Evolutionary conservation across 345 rosid genomes (phyloP), one percentile per base, ranked within the genome.

Genomic region (Rhodamnia argentea): DNA sequence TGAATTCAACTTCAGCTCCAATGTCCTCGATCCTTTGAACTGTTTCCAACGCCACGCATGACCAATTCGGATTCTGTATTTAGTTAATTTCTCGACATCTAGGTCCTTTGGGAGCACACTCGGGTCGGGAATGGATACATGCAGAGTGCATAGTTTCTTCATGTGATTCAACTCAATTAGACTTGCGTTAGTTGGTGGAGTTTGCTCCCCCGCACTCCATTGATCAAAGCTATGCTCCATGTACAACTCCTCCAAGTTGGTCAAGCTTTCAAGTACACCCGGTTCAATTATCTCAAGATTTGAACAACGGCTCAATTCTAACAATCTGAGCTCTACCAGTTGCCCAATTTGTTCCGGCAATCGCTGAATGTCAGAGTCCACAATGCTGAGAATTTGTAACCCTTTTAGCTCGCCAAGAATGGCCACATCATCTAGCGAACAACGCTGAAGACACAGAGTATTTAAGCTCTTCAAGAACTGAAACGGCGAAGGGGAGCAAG

Each of bases 41-140:
- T 1, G 7, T 11, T 0, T 13, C 3, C 0, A 0, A 4, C 40
- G 3, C 6, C 0, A 0, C 58, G 0, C 58, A 7, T 20, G 0
- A 5, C 10, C 40, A 1, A 27, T 6, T 7, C 0, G 0, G 37
- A 6, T 60, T 27, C 3, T 3, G 3, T 29, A 62, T 2, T 29
- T 62, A 37, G 22, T 29, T 62, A 62, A 29, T 29, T 62, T 3
- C 5, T 29, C 1, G 1, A 62, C 2, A 0, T 29, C 3, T 27
- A 62, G 1, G 4, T 15, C 40, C 42, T 8, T 0, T 29, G 42
- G 75, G 0, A 62, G 3, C 5, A 1, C 42, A 62, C 11, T 62
- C 2, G 22, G 23, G 1, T 29, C 2, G 5, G 0, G 42, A 27
- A 62, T 62, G 42, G 22, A 62, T 0, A 29, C 4, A 3, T 15